Evolutionary conservation across 148 eudicot species (phyloP).

Genomic region (Vaccinium corymbosum): DNA sequence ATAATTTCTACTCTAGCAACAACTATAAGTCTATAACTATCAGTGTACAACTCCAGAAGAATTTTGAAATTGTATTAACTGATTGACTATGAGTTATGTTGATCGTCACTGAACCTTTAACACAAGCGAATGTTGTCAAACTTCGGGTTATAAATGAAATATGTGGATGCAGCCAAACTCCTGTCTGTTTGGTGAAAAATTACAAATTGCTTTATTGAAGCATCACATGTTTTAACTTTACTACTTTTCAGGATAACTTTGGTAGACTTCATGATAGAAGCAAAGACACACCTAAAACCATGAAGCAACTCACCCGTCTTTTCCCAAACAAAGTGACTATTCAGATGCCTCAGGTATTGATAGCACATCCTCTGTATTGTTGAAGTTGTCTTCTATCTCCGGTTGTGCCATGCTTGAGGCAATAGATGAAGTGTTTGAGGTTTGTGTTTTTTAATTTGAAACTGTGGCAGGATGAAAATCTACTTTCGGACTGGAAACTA

Average conservation of each 20-base stretch:
- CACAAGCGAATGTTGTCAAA: background rate
- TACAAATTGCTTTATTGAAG: constrained; percentile 1
- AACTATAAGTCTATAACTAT: background rate
- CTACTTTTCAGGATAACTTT: constrained; percentile 56
- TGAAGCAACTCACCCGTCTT: constrained; percentile 79
- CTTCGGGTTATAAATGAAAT: background rate
- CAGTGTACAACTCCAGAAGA: background rate
- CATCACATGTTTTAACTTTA: background rate
- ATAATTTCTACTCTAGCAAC: background rate
- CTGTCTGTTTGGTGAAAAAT: background rate
- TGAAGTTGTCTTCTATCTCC: background rate
- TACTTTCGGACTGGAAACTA: constrained; percentile 78
- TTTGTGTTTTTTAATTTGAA: constrained; percentile 7
- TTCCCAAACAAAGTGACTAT: constrained; percentile 87
- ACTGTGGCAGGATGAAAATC: constrained; percentile 64
- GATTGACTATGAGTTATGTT: background rate
- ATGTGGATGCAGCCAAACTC: background rate
- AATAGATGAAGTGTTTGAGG: constrained; percentile 8
- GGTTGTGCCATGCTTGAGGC: background rate
- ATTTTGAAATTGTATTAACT: constrained; percentile 7
- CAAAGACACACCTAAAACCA: constrained; percentile 69
- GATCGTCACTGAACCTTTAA: background rate
- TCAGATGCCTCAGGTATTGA: constrained; percentile 83
- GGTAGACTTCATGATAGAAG: constrained; percentile 73
- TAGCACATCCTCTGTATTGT: background rate